These are phyloP conservation scores for Carex myosuroides DNA, from an alignment of 176 grass and related monocot genomes.

Conservation along the genomic window DNA sequence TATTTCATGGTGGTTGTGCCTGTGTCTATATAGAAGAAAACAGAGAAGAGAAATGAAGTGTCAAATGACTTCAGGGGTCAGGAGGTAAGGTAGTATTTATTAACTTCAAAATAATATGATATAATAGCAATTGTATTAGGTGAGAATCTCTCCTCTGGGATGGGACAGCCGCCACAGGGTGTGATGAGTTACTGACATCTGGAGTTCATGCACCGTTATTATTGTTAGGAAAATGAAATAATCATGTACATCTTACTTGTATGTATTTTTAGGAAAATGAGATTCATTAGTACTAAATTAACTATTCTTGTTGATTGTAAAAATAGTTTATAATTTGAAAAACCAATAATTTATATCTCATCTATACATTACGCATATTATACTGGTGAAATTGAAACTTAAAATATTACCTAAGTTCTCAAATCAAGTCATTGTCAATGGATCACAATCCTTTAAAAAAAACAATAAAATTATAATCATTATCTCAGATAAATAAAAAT, in stretches of 20 bases:
- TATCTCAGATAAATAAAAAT: neutral
- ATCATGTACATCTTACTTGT: neutral
- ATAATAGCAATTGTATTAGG: neutral
- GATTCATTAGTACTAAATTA: too few relatives aligned
- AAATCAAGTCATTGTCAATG: too few relatives aligned
- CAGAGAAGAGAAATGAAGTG: neutral
- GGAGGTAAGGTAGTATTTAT: constrained; percentile 17
- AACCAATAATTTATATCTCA: too few relatives aligned
- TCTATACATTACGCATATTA: too few relatives aligned
- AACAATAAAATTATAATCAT: too few relatives aligned
- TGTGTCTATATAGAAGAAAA: constrained; percentile 22
- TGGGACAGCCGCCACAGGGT: neutral
- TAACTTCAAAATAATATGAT: neutral
- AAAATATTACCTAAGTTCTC: too few relatives aligned
- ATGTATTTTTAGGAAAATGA: neutral
- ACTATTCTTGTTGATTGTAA: too few relatives aligned
- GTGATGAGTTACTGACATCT: constrained; percentile 12
- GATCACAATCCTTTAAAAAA: too few relatives aligned
- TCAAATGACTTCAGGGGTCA: constrained; percentile 12
- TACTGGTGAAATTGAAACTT: too few relatives aligned
- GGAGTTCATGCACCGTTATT: neutral
- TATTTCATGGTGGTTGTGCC: neutral
- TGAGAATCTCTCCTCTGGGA: neutral
- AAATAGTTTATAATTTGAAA: too few relatives aligned
- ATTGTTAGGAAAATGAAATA: neutral